Evolutionary conservation across 2,329 filamentous ascomycete genomes (phyloP), one percentile per base, ranked within the genome.

Genomic region (Calonectria leucothoes): DNA sequence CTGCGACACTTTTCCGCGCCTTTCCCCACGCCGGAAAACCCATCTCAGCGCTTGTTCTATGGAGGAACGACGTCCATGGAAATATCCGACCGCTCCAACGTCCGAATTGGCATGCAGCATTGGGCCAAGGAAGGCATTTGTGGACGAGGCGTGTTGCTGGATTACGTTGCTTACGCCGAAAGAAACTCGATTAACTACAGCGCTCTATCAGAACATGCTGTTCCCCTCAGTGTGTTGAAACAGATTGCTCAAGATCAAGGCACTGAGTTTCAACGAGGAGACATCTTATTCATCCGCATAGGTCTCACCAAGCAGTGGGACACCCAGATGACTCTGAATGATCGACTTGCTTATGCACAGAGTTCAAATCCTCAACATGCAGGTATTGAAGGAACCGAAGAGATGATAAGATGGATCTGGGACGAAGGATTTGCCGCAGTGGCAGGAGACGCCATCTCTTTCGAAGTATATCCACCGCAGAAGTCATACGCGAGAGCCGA

Each of bases 371-470:
- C 86, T 0, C 67, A 82, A 52, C 83, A 85, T 65, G 84, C 83
- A 69, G 89, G 89, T 12, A 84, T 90, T 12, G 85, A 89, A 70
- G 86, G 87, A 3, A 86, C 85, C 12, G 83, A 86, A 37, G 85
- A 85, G 14, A 86, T 86, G 51, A 83, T 91, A 45, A 84, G 86
- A 61, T 92, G 90, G 89, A 82, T 91, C 57, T 91, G 90, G 89
- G 87, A 91, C 74, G 85, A 88, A 23, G 69, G 61, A 33, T 91
- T 92, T 75, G 83, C 89, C 0, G 91, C 90, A 4, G 87, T 91
- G 1, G 90, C 88, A 0, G 88, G 89, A 5, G 90, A 92, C 71
- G 86, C 86, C 72, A 87, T 89, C 10, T 72, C 81, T 23, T 88
- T 89, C 71, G 90, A 91, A 78, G 86, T 87, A 2, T 88, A 86